Conservation (phyloP, 2,329 filamentous ascomycete genomes). For the Colletotrichum sp. region DNA sequence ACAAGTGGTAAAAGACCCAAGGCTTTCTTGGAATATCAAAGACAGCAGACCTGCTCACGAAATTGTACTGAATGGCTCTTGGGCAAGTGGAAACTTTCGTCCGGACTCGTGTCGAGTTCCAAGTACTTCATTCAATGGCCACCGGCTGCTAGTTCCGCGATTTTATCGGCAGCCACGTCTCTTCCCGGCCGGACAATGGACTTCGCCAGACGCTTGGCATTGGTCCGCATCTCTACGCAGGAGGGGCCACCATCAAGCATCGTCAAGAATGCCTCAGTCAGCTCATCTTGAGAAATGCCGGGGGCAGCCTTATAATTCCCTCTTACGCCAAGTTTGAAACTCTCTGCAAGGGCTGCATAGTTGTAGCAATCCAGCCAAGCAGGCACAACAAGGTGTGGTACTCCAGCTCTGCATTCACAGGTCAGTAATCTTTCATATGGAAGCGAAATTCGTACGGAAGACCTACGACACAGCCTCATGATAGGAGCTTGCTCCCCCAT, state of each 20-base stretch:
- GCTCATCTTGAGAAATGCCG: constrained; percentile 26
- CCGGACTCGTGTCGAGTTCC: fast-evolving
- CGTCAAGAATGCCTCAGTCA: constrained; percentile 30
- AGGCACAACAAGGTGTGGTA: constrained; percentile 51
- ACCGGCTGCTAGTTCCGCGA: neutral
- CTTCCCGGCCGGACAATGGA: neutral
- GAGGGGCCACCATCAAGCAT: constrained; percentile 16
- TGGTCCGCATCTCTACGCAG: constrained; percentile 17
- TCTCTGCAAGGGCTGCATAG: constrained; percentile 46
- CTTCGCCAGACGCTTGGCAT: constrained; percentile 24
- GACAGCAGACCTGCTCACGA: neutral
- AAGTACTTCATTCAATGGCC: neutral
- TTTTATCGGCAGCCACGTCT: constrained; percentile 13
- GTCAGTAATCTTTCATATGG: neutral
- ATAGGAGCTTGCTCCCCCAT: constrained; percentile 46
- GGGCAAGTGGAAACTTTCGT: neutral
- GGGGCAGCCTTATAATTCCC: constrained; percentile 40
- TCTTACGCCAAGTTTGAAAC: constrained; percentile 45
- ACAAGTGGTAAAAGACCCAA: neutral
- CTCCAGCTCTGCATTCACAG: constrained; percentile 37
- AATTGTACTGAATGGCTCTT: neutral
- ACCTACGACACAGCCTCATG: constrained; percentile 49
- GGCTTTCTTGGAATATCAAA: neutral
- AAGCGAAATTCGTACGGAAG: neutral
- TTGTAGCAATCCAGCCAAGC: constrained; percentile 52